These are phyloP conservation scores for Microcos paniculata DNA, from an alignment of 345 rosid genomes.

Conservation along the genomic window DNA sequence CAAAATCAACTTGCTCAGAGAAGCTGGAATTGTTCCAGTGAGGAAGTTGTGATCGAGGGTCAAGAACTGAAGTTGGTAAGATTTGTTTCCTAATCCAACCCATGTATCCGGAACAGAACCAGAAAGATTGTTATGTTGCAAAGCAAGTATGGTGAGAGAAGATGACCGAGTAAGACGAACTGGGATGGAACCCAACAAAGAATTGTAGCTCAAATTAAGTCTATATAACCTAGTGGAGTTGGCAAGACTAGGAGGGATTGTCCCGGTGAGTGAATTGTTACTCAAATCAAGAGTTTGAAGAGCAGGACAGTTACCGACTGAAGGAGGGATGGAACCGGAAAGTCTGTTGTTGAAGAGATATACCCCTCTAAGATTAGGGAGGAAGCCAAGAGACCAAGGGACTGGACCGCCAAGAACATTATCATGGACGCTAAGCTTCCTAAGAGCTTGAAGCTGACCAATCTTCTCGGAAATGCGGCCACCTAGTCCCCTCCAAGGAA, in stretches of 20 bases:
- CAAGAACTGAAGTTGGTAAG: slow-evolving; percentile 42
- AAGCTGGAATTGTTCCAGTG: slow-evolving; percentile 55
- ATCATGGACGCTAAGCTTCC: slow-evolving; percentile 83
- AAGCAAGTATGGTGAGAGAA: slow-evolving; percentile 65
- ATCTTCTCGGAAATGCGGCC: slow-evolving; percentile 82
- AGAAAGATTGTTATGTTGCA: slow-evolving; percentile 72
- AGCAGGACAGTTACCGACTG: slow-evolving; percentile 60
- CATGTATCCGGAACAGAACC: slow-evolving; percentile 63
- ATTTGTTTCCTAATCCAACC: slow-evolving; percentile 30
- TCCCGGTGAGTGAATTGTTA: slow-evolving; percentile 58
- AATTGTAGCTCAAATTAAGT: slow-evolving; percentile 73
- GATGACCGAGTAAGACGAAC: slow-evolving; percentile 38
- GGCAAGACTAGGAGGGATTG: slow-evolving; percentile 64
- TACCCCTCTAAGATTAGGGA: slow-evolving; percentile 70
- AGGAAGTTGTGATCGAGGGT: slow-evolving; percentile 51
- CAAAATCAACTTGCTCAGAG: slow-evolving; percentile 46
- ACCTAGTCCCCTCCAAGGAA: slow-evolving; percentile 86
- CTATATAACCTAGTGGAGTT: slow-evolving; percentile 64
- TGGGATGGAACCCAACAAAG: slow-evolving; percentile 62
- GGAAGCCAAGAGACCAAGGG: slow-evolving; percentile 78
- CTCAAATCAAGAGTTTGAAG: slow-evolving; percentile 79
- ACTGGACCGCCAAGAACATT: slow-evolving; percentile 64
- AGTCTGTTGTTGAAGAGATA: slow-evolving; percentile 89
- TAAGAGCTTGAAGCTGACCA: slow-evolving; percentile 68
- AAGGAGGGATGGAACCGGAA: slow-evolving; percentile 76